Evolutionary conservation across 2,329 filamentous ascomycete species (phyloP), one percentile per base, ranked within the genome.

Genomic region (Aspergillus bombycis): DNA sequence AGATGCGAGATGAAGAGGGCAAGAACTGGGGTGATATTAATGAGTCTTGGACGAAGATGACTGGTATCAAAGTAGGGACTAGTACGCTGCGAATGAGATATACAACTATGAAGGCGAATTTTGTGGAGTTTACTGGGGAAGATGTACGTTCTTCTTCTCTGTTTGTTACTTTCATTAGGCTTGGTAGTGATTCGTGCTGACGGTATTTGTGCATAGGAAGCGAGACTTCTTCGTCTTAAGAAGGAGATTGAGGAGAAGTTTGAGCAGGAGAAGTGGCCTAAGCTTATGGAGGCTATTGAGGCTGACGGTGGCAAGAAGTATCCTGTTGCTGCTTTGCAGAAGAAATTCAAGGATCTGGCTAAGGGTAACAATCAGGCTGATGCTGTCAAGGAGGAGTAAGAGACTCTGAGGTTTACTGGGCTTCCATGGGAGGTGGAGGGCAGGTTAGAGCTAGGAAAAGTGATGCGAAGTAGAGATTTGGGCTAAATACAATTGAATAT

Each of bases 301-400:
- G 64, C 67, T 9, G 69, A 69, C 28, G 72, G 74, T 4, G 77
- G 77, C 1, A 67, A 66, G 16, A 70, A 69, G 30, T 81, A 80
- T 60, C 68, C 77, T 41, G 61, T 68, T 10, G 65, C 72, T 21
- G 70, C 73, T 9, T 62, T 81, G 28, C 73, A 77, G 70, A 76
- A 79, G 65, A 77, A 78, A 67, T 79, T 76, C 66, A 80, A 79
- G 72, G 77, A 80, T 66, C 57, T 80, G 43, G 74, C 71, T 67
- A 70, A 74, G 63, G 72, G 68, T 56, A 23, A 32, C 19, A 32
- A 5, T 12, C 28, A 32, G 21, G 16, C 11, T 21, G 48, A 32
- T 21, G 1, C 11, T 30, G 9, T n/a, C 1, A 52, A 52, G 10
- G 48, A 52, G 19, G 48, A 52, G 19, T 52, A 9, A 52, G 48